These are phyloP conservation scores for Hemerocallis citrina DNA, from an alignment of 106 monocot genomes.

Conservation along the genomic window DNA sequence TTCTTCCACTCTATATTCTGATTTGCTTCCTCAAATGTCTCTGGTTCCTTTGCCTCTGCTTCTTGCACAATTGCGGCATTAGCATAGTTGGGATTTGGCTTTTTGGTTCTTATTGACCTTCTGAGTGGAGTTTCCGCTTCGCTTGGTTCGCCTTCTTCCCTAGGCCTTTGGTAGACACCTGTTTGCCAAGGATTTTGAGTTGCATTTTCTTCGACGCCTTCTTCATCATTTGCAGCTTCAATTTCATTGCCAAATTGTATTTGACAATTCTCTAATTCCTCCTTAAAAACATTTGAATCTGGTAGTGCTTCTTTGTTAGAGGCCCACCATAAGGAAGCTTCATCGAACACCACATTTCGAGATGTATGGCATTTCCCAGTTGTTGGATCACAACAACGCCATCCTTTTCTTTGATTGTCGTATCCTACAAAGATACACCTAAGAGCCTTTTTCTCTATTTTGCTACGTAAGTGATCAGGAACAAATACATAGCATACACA, in stretches of 20 bases:
- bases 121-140: neutral
- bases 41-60: slow-evolving; percentile 3
- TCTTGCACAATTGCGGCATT: slow-evolving; percentile 2
- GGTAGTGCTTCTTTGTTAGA: neutral
- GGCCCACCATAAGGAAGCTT: slow-evolving; percentile 23
- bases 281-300: neutral
- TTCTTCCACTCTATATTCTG: slow-evolving; percentile 5
- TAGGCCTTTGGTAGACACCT: neutral
- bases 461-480: slow-evolving; percentile 1
- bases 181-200: slow-evolving; percentile 10
- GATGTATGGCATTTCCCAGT: slow-evolving; percentile 16
- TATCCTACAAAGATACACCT: slow-evolving; percentile 25
- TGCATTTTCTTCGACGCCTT: neutral
- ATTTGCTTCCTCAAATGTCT: slow-evolving; percentile 5
- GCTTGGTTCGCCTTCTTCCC: too few relatives aligned
- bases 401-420: slow-evolving; percentile 20
- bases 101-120: slow-evolving; percentile 6
- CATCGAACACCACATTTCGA: slow-evolving; percentile 23
- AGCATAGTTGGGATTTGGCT: slow-evolving; percentile 16
- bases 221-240: slow-evolving; percentile 3
- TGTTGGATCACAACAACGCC: slow-evolving; percentile 20
- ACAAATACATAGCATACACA: too few relatives aligned
- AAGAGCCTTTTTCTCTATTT: slow-evolving; percentile 17
- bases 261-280: neutral
- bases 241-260: neutral